Evolutionary conservation across 495 filamentous ascomycete genomes (phyloP), one percentile per base, ranked within the genome.

Genomic region (Talaromyces trachyspermus): DNA sequence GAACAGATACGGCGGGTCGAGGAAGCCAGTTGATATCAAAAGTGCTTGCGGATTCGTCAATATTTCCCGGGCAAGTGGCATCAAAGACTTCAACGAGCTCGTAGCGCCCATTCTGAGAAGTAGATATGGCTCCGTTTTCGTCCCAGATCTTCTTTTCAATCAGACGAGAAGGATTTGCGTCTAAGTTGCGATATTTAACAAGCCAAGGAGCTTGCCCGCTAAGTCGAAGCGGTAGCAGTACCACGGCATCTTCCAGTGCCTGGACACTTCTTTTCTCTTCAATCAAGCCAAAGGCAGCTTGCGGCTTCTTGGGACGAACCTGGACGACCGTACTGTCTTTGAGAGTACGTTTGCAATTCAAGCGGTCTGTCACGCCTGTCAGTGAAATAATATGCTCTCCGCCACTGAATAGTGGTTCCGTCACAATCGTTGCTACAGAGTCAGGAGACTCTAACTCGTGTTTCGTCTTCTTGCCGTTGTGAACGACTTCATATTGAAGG

Each of bases 401-500:
- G 42, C 92, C 92, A 49, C 79, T 78, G 3, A 70, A 69, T 23
- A 98, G 66, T 22, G 76, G 72, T 2, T 83, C 74, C 0, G 90
- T 97, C 22, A 74, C 72, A 57, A 98, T 89, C 19, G 72, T 82
- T 47, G 81, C 79, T 14, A 71, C 54, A 17, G 74, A 63, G 10
- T 66, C 69, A 11, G 80, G 68, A 33, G 94, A 76, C 6, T 78
- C 69, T n/a, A 80, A 69, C 18, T 75, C 76, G 50, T 83, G 70
- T 38, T 85, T 83, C 19, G 75, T 80, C 42, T 88, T 77, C 66
- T 86, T 95, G 26, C 89, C 89, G 49, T 85, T 82, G 59, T 97
- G 86, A n/a, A 95, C 76, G 23, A 97, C 66, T 59, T 97, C 92
- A 66, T 95, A 98, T 54, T 95, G 88, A 6, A 98, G 60, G n/a